A percentile compares a stretch with the other conserved stretches of the same genome.
Conservation (phyloP, 2,329 filamentous ascomycete species). For the Zarea fungicola region DNA sequence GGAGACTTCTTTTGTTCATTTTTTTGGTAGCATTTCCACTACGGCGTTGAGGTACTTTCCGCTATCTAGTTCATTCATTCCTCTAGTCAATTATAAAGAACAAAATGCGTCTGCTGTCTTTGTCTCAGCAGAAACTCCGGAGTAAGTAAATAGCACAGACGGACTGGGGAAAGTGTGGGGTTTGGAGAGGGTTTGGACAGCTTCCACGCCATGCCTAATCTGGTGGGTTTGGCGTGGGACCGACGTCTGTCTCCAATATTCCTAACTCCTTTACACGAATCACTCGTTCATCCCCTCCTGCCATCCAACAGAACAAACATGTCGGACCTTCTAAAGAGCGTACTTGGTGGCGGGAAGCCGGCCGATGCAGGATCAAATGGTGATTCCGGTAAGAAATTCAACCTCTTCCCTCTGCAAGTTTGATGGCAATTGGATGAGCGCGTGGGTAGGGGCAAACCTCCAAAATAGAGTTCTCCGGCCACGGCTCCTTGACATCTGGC, state of each 20-base stretch:
- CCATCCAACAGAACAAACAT: conserved; percentile 33
- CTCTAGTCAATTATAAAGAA: neutral
- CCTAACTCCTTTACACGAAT: conserved; percentile 9
- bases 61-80: neutral
- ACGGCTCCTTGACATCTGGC: neutral
- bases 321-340: conserved; percentile 59
- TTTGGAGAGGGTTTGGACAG: neutral
- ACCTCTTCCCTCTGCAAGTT: neutral
- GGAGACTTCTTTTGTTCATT: neutral
- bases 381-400: conserved; percentile 55
- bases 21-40: too few relatives aligned
- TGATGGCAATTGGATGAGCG: neutral
- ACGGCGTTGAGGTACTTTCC: neutral
- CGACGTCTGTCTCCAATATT: conserved; percentile 1
- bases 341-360: conserved; percentile 64
- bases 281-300: conserved; percentile 14
- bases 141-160: neutral
- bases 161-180: neutral
- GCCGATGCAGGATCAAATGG: conserved; percentile 42
- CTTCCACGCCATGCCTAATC: conserved; percentile 11
- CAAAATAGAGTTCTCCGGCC: neutral
- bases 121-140: too few relatives aligned
- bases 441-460: neutral
- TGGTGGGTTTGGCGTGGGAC: neutral
- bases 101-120: too few relatives aligned